phyloP scores from a whole-genome alignment of 2,329 filamentous ascomycete genomes.

The Paracoccidioides brasiliensis region DNA sequence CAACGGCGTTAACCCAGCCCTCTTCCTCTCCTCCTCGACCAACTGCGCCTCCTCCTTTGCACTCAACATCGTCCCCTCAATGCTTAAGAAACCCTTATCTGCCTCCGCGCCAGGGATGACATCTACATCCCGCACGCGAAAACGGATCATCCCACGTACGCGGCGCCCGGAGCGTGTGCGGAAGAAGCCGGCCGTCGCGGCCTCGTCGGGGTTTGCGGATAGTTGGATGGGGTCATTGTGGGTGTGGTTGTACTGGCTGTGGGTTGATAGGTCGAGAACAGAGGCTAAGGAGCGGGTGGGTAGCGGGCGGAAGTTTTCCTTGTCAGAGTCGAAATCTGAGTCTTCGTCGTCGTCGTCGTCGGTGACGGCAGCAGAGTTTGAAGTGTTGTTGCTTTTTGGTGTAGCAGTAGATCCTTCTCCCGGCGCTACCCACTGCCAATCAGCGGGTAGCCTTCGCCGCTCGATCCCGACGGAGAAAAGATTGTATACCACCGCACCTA shows the following conservation, averaged over 20 bases:
- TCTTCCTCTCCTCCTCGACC: conserved; percentile 39
- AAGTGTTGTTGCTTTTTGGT: background rate
- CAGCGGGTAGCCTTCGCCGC: conserved; percentile 55
- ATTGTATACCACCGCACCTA: conserved; percentile 81
- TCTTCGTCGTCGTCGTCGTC: conserved; percentile 15
- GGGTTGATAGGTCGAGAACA: background rate
- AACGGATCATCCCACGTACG: conserved; percentile 57
- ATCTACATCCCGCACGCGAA: conserved; percentile 76
- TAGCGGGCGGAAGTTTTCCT: conserved; percentile 29
- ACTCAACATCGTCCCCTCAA: conserved; percentile 75
- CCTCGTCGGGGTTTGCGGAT: conserved; percentile 37
- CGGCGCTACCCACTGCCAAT: conserved; percentile 68
- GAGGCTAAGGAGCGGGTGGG: conserved; percentile 12
- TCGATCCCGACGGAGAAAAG: conserved; percentile 86
- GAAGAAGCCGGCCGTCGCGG: conserved; percentile 56
- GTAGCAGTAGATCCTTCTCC: conserved; percentile 20
- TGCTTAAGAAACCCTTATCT: conserved; percentile 63
- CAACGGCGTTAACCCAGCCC: conserved; percentile 18
- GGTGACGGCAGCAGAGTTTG: conserved; percentile 13
- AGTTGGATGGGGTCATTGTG: conserved; percentile 20
- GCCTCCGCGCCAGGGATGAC: conserved; percentile 54
- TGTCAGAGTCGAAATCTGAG: conserved; percentile 23
- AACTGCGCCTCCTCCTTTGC: conserved; percentile 52
- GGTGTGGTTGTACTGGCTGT: conserved; percentile 19
- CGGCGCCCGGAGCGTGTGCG: conserved; percentile 55